Conservation (phyloP, 129 eudicot genomes). For the Tagetes patula region DNA sequence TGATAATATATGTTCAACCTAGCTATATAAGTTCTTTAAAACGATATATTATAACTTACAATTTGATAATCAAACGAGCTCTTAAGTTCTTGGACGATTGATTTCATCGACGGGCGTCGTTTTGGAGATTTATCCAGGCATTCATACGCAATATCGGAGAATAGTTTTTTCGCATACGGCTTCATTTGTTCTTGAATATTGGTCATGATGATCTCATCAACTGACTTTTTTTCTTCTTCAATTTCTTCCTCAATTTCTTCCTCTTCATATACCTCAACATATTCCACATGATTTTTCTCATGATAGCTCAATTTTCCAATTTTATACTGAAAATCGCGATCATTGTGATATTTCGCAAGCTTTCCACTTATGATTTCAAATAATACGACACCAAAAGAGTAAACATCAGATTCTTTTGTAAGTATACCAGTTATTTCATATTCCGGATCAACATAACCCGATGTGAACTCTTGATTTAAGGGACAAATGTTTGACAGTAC, state of each 20-base stretch:
- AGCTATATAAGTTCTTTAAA: not conserved
- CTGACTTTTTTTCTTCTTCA: not conserved
- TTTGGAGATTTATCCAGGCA: not conserved
- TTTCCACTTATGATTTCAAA: slow-evolving; percentile 23
- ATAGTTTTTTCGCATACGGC: not conserved
- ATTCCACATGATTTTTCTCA: too few relatives aligned
- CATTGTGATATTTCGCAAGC: not conserved
- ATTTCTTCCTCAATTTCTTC: too few relatives aligned
- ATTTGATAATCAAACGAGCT: slow-evolving; percentile 15
- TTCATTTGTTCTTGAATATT: not conserved
- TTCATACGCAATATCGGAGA: slow-evolving; percentile 14
- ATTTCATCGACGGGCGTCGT: slow-evolving; percentile 14
- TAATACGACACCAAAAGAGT: slow-evolving; percentile 28
- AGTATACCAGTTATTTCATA: not conserved
- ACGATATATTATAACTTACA: not conserved
- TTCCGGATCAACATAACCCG: slow-evolving; percentile 9
- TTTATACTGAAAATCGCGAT: not conserved
- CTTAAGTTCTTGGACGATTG: not conserved
- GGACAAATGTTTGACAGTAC: slow-evolving; percentile 8
- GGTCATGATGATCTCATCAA: not conserved
- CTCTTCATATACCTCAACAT: too few relatives aligned
- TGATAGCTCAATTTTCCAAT: not conserved
- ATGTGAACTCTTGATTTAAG: not conserved
- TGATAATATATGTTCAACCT: not conserved
- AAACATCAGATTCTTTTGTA: slow-evolving; percentile 27